Percentiles rank a stretch among this genome's conserved stretches.
Evolutionary conservation across 768 basidiomycete species (phyloP).

Genomic region (Obba rivulosa): DNA sequence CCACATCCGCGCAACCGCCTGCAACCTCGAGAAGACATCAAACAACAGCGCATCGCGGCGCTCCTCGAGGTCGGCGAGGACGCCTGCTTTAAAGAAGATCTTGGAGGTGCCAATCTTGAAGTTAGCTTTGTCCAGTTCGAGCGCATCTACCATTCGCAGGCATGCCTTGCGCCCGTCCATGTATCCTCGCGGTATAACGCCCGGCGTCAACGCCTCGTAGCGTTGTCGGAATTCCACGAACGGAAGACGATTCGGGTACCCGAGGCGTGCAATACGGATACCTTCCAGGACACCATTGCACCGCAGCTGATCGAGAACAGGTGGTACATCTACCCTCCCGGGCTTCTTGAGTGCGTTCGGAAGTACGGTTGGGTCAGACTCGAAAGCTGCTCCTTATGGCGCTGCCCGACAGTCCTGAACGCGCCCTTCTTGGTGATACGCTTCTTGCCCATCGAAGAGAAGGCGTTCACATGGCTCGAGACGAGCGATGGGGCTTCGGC

Average conservation of each 20-base stretch:
- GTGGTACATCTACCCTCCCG: conserved; percentile 84
- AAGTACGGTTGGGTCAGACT: conserved; percentile 97
- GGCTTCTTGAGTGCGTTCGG: conserved; percentile 92
- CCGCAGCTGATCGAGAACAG: conserved; percentile 92
- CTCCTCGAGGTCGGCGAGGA: conserved; percentile 94
- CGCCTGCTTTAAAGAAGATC: conserved; percentile 98
- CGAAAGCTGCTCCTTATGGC: conserved; percentile 92
- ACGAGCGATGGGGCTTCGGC: conserved; percentile 36
- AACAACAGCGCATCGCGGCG: conserved; percentile 82
- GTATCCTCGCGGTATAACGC: conserved; percentile 89
- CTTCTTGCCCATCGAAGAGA: conserved; percentile 50
- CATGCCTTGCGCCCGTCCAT: conserved; percentile 98
- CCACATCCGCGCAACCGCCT: conserved; percentile 82
- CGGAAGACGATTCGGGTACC: conserved; percentile 94
- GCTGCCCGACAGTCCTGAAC: conserved; percentile 91
- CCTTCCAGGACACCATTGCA: conserved; percentile 99
- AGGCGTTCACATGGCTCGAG: conserved; percentile 33
- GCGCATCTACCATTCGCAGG: conserved; percentile 79
- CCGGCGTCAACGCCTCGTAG: conserved; percentile 93
- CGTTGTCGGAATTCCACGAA: conserved; percentile 97
- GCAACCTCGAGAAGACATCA: conserved; percentile 83
- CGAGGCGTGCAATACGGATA: conserved; percentile 94
- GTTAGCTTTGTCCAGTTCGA: conserved; percentile 79
- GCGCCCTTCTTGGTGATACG: conserved; percentile 89
- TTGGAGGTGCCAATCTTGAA: conserved; percentile 96